Evolutionary conservation across 2,329 filamentous ascomycete species (phyloP), one percentile per base, ranked within the genome.

Genomic region (Epichloe festucae): DNA sequence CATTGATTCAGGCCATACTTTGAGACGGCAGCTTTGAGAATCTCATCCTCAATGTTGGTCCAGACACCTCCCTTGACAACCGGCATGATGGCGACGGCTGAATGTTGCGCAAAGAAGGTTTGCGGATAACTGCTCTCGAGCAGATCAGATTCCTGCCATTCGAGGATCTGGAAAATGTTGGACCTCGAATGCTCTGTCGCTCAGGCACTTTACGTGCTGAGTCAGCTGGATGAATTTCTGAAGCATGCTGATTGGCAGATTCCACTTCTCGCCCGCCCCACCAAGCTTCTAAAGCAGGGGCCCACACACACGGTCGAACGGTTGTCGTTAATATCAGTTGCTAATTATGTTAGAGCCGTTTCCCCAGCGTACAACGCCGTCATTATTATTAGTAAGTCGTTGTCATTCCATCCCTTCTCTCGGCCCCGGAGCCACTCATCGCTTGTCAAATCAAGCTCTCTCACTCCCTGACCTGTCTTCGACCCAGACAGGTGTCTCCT

Each of bases 1-100:
- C 93, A 98, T 72, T 98, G 93, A 65, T 95, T 93, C 55, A 95
- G 78, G 48, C 89, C 89, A 76, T 95, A 95, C 69, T 95, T 95
- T 60, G 87, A 93, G 57, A 95, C 89, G 53, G 87, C 86, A 52
- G 89, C 90, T 72, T 97, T 96, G 71, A 98, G 85, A 63, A 97
- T 95, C 71, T 98, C 93, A 73, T 98, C 93, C 76, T 86, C 82
- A 51, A 85, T 84, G 63, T 86, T 86, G 47, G 82, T 85, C 82
- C 82, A 86, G 57, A 85, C 82, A 60, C 82, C 82, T 72, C 82
- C 82, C 66, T 86, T 85, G 67, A 85, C 82, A 67, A 85, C 81
- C 57, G 82, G 81, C 82, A 86, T 86, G 62, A 61, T 66, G 63
- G 60, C 59, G 61, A 54, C 50, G 49, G 55, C 52, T 52, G 52